Evolutionary conservation across 306 rosid genomes (phyloP), one percentile per base, ranked within the genome.

Genomic region (Sphenostylis stenocarpa): DNA sequence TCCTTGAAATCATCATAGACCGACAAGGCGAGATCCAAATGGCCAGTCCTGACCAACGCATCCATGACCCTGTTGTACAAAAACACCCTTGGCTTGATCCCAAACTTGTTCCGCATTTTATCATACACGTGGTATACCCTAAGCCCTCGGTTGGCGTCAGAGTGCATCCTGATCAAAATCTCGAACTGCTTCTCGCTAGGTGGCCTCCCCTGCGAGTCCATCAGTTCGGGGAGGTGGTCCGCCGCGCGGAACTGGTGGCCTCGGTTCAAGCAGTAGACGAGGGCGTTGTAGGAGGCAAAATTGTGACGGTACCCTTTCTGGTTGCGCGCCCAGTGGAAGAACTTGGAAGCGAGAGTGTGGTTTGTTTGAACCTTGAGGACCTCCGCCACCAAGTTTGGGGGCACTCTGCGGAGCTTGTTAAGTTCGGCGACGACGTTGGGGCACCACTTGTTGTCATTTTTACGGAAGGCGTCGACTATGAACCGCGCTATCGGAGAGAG

Each of bases 171-270:
- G 33, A 92, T 87, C 10, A 94, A 73, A 44, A 94, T 94, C 90
- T 94, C 97, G 9, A 90, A 94, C 79, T 94, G 92, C 63, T 90
- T 94, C 85, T 91, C 92, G n/a, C 86, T 86, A 0, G 98, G 97
- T 0, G 90, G 88, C 48, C 83, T 94, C 13, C 97, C 97, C 43
- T 94, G 97, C 0, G 95, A 84, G 5, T 81, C 87, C 98, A 90
- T 94, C 33, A 91, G 83, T 26, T 94, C 95, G 0, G 96, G 97
- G 20, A 92, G 69, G 65, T 89, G 91, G 78, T 90, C 95, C 0
- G 91, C 96, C 0, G 88, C 86, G 3, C 89, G 72, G 67, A 84
- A 90, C 14, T 81, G 89, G 28, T 85, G 77, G 14, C 67, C 31
- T 6, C 93, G 88, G 77, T 94, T 94, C 60, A 92, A 73, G 73